phyloP scores from a whole-genome alignment of 305 asterid genomes.

The Fraxinus xanthoxyloides region DNA sequence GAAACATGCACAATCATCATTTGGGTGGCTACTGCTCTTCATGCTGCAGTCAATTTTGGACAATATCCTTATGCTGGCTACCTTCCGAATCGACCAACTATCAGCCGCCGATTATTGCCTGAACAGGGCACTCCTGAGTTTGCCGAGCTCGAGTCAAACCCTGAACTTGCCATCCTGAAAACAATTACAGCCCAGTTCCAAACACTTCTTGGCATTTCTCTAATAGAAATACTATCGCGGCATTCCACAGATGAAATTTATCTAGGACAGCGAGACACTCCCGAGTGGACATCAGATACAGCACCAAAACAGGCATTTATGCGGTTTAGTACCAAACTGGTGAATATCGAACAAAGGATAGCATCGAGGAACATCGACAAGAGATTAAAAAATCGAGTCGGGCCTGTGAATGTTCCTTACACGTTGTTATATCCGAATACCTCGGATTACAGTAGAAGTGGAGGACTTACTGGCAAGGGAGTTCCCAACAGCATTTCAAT shows the following conservation, averaged over 20 bases:
- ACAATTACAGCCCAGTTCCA: slow-evolving; percentile 88
- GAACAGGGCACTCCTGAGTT: slow-evolving; percentile 61
- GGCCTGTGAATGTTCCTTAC: slow-evolving; percentile 76
- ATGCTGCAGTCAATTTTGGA: slow-evolving; percentile 90
- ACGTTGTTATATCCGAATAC: slow-evolving; percentile 60
- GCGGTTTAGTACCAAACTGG: slow-evolving; percentile 36
- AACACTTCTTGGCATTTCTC: slow-evolving; percentile 72
- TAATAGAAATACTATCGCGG: slow-evolving; percentile 78
- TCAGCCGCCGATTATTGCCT: slow-evolving; percentile 86
- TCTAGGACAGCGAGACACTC: slow-evolving; percentile 68
- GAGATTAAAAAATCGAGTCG: slow-evolving; percentile 48
- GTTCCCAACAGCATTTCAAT: slow-evolving; percentile 90
- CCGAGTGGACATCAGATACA: slow-evolving; percentile 55
- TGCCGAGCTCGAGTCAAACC: slow-evolving; percentile 57
- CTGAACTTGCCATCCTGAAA: slow-evolving; percentile 62
- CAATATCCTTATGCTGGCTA: slow-evolving; percentile 92
- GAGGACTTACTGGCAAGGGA: slow-evolving; percentile 80
- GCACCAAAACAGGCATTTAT: slow-evolving; percentile 46
- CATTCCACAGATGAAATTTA: slow-evolving; percentile 78
- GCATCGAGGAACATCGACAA: slow-evolving; percentile 41
- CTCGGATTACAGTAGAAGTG: slow-evolving; percentile 33
- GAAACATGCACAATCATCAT: slow-evolving; percentile 72
- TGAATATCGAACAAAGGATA: slow-evolving; percentile 49
- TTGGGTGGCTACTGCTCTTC: slow-evolving; percentile 97
- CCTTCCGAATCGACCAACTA: slow-evolving; percentile 84